A percentile compares a stretch with the other conserved stretches of the same genome.
Evolutionary conservation across 768 basidiomycete species (phyloP).

Genomic region (Hypsizygus marmoreus): DNA sequence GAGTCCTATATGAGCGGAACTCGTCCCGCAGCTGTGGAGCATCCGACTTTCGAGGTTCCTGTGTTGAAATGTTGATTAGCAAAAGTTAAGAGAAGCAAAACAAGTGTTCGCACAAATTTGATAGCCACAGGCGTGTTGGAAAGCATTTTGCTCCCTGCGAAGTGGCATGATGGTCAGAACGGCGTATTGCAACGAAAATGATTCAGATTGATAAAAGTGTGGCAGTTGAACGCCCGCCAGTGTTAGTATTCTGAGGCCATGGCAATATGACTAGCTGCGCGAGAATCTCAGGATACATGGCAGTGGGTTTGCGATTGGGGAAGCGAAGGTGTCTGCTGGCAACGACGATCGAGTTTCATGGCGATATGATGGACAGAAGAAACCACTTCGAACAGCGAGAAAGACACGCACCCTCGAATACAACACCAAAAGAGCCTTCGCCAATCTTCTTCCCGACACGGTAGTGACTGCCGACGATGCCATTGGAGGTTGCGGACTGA

Average conservation of each 20-base stretch:
- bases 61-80: constrained; percentile 14
- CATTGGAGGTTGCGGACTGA: constrained; percentile 63
- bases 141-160: constrained; percentile 83
- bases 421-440: constrained; percentile 98
- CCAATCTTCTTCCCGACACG: constrained; percentile 99
- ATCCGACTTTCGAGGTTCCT: constrained; percentile 97
- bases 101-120: constrained; percentile 77
- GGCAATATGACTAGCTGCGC: no score
- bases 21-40: constrained; percentile 97
- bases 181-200: not conserved
- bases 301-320: no score
- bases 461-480: constrained; percentile 79
- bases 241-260: no score
- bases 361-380: not conserved
- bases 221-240: not conserved
- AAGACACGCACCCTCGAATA: constrained; percentile 80
- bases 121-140: constrained; percentile 90
- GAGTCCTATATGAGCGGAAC: constrained; percentile 94
- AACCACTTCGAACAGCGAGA: not conserved
- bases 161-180: constrained; percentile 8
- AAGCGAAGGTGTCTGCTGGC: no score
- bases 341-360: not conserved
- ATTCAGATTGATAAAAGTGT: not conserved
- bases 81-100: constrained; percentile 7
- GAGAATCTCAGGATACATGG: no score